phyloP scores from a whole-genome alignment of 495 filamentous ascomycete genomes.

The Xylaria sp. region DNA sequence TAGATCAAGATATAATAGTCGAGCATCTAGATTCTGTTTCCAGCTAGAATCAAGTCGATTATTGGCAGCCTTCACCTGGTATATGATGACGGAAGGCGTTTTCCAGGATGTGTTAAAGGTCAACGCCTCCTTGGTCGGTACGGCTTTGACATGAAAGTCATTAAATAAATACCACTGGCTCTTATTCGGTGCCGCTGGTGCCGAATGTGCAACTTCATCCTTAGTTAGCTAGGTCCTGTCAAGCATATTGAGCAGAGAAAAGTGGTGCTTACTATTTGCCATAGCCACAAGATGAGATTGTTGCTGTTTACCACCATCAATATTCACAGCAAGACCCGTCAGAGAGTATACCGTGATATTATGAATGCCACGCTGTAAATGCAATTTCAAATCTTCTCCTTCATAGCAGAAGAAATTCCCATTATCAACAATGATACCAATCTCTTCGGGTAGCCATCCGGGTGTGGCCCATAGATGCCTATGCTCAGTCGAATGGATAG shows the following conservation, averaged over 20 bases:
- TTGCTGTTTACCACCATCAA: conserved; percentile 80
- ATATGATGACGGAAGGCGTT: conserved; percentile 82
- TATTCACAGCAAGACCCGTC: conserved; percentile 87
- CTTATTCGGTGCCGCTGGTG: conserved; percentile 55
- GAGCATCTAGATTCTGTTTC: conserved; percentile 83
- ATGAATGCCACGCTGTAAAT: conserved; percentile 66
- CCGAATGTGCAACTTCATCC: conserved; percentile 71
- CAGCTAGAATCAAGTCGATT: conserved; percentile 83
- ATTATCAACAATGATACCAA: conserved; percentile 82
- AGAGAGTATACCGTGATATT: conserved; percentile 86
- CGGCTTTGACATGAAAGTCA: conserved; percentile 89
- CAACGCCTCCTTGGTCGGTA: conserved; percentile 79
- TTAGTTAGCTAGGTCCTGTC: neutral
- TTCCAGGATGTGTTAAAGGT: conserved; percentile 92
- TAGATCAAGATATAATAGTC: conserved; percentile 79
- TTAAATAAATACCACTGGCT: conserved; percentile 94
- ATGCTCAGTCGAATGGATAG: conserved; percentile 71
- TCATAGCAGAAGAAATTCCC: conserved; percentile 90
- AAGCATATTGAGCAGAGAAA: neutral
- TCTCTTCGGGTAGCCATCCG: conserved; percentile 89
- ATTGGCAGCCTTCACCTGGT: conserved; percentile 76
- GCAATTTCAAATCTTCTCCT: conserved; percentile 80
- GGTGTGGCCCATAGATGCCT: conserved; percentile 84
- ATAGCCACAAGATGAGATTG: conserved; percentile 91
- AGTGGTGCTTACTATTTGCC: conserved; percentile 68